phyloP scores from a whole-genome alignment of 139 green algal species.

The Penium margaritaceum region DNA sequence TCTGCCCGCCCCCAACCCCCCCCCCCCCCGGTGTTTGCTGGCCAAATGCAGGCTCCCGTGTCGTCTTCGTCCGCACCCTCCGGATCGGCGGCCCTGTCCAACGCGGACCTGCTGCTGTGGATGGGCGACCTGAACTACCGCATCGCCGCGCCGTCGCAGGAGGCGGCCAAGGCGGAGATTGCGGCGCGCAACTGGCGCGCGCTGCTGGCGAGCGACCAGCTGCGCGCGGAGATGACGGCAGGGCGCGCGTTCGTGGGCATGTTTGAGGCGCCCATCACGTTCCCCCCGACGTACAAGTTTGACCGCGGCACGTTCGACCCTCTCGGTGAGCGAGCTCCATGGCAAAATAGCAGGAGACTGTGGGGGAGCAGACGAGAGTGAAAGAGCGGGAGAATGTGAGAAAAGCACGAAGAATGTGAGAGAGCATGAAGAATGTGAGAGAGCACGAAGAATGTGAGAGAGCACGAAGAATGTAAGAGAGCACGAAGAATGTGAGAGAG shows the following conservation, averaged over 20 bases:
- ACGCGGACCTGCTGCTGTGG: constrained; percentile 69
- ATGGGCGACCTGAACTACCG: constrained; percentile 90
- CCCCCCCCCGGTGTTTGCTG: too few species aligned
- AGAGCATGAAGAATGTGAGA: too few species aligned
- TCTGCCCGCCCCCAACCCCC: too few species aligned
- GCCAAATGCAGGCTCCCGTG: too few species aligned
- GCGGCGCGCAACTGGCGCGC: constrained; percentile 13
- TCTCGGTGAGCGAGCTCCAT: constrained; percentile 36
- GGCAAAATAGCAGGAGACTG: too few species aligned
- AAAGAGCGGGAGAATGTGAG: too few species aligned
- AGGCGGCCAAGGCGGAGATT: constrained; percentile 43
- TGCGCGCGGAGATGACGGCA: constrained; percentile 49
- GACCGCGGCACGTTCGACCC: constrained; percentile 54
- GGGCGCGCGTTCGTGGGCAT: constrained; percentile 62
- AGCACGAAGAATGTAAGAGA: too few species aligned
- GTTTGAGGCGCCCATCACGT: constrained; percentile 66
- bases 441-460: too few species aligned
- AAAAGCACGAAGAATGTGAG: too few species aligned
- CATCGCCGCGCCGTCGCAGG: constrained; percentile 52
- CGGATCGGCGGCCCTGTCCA: constrained; percentile 17
- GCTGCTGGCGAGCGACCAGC: constrained; percentile 57
- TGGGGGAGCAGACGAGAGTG: too few species aligned
- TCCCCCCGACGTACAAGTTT: constrained; percentile 90
- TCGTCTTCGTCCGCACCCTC: too few species aligned
- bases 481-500: too few species aligned